Percentiles rank a stretch among this genome's conserved stretches.
phyloP scores from a whole-genome alignment of 495 filamentous ascomycete species.

The Hypoxylon lienhwacheense region DNA sequence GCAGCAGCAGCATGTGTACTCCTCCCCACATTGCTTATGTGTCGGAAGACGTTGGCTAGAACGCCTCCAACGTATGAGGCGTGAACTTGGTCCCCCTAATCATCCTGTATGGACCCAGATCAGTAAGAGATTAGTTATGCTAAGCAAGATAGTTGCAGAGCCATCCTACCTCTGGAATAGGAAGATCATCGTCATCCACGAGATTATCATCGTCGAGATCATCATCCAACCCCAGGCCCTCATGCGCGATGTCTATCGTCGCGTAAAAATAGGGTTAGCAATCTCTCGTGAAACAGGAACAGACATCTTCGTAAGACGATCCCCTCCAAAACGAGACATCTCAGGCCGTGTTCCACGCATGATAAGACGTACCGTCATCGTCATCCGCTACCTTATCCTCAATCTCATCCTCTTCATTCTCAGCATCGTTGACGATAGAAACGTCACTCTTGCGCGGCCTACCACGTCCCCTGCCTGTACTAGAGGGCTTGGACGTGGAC shows the following conservation, averaged over 20 bases:
- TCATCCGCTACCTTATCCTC: slow-evolving; percentile 19
- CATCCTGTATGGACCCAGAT: slow-evolving; percentile 37
- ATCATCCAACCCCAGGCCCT: slow-evolving; percentile 27
- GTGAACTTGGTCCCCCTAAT: slow-evolving; percentile 29
- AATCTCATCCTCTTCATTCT: slow-evolving; percentile 28
- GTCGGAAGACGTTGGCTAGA: slow-evolving; percentile 28
- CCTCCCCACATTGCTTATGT: slow-evolving; percentile 19
- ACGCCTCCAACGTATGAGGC: slow-evolving; percentile 26
- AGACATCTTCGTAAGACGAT: too few relatives aligned
- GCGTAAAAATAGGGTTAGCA: slow-evolving; percentile 4
- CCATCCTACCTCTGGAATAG: slow-evolving; percentile 19
- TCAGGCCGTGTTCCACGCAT: background rate
- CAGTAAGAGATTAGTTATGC: slow-evolving; percentile 22
- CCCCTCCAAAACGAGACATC: too few relatives aligned
- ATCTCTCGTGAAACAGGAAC: background rate
- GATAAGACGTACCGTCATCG: slow-evolving; percentile 20
- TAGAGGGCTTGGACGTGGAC: slow-evolving; percentile 23
- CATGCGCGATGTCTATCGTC: slow-evolving; percentile 17
- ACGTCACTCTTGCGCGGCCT: slow-evolving; percentile 26
- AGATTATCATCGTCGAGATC: slow-evolving; percentile 13
- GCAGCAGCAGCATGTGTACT: slow-evolving; percentile 2
- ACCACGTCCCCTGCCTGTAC: slow-evolving; percentile 25
- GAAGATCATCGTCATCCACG: slow-evolving; percentile 3
- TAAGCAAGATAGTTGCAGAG: background rate
- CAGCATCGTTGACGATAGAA: slow-evolving; percentile 13